Evolutionary conservation across 495 filamentous ascomycete genomes (phyloP), one percentile per base, ranked within the genome.

Genomic region (Geopyxis carbonaria): DNA sequence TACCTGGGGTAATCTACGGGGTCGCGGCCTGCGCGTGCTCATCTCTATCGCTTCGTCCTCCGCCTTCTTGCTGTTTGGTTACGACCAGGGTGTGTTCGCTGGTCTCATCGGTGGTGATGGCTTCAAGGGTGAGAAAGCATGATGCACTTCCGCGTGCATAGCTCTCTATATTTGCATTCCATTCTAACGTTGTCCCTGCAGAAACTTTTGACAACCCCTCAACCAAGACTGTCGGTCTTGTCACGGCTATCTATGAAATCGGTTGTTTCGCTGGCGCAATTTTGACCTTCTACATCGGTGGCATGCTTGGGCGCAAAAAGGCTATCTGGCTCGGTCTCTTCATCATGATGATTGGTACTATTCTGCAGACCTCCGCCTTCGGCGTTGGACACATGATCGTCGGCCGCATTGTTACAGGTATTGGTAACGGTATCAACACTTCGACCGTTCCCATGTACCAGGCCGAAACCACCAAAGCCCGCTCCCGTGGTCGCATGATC

Each of bases 51-150:
- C 56, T 18, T 44, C 47, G 28, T 50, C 56, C 25, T 50, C 56
- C 16, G 50, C 61, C n/a, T 65, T 63, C 40, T 56, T 65, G 27
- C 50, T 65, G 21, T 65, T 62, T 41, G 62, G 67, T 15, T 73
- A 70, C 41, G 68, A 73, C 34, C 69, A 73, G 50, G 68, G 65
- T 38, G 62, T 68, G 5, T 65, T 68, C 48, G 61, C 59, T 23
- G 66, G 66, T 19, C 63, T 70, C 32, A 56, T 65, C 16, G 58
- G 56, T 28, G 64, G 65, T 43, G 43, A 60, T 5, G 60, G 67
- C 27, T 74, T 66, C 48, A 60, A 69, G 21, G 36, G 36, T 39
- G 22, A 11, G 22, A 41, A 40, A 13, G 41, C 35, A n/a, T n/a
- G n/a, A n/a, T n/a, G n/a, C n/a, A n/a, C n/a, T 10, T 41, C 55